These are phyloP conservation scores for Gelatoporia subvermispora DNA, from an alignment of 768 basidiomycete genomes.

Conservation along the genomic window DNA sequence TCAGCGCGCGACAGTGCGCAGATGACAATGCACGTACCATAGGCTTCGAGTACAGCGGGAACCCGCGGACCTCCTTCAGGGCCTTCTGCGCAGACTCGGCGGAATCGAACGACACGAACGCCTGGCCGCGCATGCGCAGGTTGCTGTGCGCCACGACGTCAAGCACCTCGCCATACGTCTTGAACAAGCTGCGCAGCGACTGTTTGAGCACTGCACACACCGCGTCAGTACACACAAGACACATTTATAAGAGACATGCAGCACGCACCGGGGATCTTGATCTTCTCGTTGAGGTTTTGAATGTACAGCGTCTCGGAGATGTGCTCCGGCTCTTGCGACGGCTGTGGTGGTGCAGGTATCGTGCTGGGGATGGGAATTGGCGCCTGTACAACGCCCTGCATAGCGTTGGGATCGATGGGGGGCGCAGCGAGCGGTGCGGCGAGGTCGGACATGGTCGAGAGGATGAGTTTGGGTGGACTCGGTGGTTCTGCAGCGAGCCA, in stretches of 20 bases:
- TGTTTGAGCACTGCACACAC: conserved; percentile 72
- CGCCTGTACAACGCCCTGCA: conserved; percentile 21
- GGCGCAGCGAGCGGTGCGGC: conserved; percentile 22
- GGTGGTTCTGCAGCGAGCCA: too few species aligned
- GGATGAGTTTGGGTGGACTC: too few species aligned
- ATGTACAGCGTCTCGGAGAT: conserved; percentile 88
- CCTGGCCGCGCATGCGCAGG: conserved; percentile 96
- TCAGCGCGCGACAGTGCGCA: conserved; percentile 1
- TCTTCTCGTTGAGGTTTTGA: conserved; percentile 94
- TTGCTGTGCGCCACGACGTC: conserved; percentile 96
- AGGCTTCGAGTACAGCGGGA: conserved; percentile 94
- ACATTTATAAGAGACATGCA: conserved; percentile 1
- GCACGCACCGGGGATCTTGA: conserved; percentile 66
- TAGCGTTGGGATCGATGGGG: conserved; percentile 23
- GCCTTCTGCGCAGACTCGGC: conserved; percentile 83
- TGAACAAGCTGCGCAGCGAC: conserved; percentile 84
- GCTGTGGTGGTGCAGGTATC: conserved; percentile 12
- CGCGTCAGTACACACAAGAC: conserved; percentile 6
- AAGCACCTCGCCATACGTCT: conserved; percentile 86
- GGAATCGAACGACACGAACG: conserved; percentile 89
- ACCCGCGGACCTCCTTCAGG: conserved; percentile 87
- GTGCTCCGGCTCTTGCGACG: conserved; percentile 36
- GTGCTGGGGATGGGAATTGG: conserved; percentile 17
- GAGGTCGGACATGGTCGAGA: too few species aligned
- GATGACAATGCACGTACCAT: conserved; percentile 56